phyloP scores from a whole-genome alignment of 139 green algal genomes.

The Chlorella sp. region DNA sequence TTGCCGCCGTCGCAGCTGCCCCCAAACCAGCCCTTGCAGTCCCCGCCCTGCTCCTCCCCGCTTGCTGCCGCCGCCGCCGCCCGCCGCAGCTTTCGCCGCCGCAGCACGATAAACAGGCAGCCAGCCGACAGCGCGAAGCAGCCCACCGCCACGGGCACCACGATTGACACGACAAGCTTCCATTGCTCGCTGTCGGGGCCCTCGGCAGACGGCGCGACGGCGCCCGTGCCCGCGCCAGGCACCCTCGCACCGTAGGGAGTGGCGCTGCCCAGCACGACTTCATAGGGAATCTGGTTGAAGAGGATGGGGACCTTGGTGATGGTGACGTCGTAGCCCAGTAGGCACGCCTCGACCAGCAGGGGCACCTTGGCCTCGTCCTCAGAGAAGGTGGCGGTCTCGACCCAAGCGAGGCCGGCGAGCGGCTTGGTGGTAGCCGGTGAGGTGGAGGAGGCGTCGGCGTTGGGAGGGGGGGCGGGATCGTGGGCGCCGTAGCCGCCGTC shows the following conservation, averaged over 20 bases:
- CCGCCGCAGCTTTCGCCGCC: too few relatives aligned
- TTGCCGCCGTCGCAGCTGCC: too few relatives aligned
- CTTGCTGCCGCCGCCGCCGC: too few relatives aligned
- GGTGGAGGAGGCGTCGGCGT: not conserved
- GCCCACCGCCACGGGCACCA: not conserved
- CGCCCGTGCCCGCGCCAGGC: too few relatives aligned
- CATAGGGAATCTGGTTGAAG: not conserved
- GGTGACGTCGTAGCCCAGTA: conserved; percentile 5
- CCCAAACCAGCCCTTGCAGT: too few relatives aligned
- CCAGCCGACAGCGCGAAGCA: not conserved
- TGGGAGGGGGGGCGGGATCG: too few relatives aligned
- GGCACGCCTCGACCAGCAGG: not conserved
- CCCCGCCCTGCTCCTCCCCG: too few relatives aligned
- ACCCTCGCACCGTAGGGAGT: too few relatives aligned
- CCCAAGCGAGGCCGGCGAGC: not conserved
- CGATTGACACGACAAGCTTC: not conserved
- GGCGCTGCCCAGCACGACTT: not conserved
- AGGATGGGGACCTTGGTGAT: not conserved
- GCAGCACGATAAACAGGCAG: not conserved
- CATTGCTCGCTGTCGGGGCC: not conserved
- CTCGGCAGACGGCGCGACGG: not conserved
- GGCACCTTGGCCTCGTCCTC: not conserved
- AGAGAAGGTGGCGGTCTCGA: not conserved
- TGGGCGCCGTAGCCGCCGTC: not conserved
- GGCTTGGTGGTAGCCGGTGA: not conserved